phyloP scores from a whole-genome alignment of 331 rosid species.

The Erythrophleum ivorense region DNA sequence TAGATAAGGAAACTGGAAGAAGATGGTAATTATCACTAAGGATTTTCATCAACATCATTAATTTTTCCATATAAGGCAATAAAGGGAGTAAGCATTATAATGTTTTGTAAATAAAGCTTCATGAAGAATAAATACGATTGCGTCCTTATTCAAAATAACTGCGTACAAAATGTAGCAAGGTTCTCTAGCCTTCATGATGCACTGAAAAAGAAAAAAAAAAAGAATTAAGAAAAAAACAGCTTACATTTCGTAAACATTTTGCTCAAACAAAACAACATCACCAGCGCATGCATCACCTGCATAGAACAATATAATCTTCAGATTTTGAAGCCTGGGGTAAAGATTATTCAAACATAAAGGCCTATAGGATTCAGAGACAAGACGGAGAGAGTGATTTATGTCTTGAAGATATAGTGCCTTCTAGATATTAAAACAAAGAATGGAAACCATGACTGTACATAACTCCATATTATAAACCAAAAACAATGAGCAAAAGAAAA shows the following conservation, averaged over 20 bases:
- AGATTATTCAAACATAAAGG: background rate
- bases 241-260: constrained; percentile 86
- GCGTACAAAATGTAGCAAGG: constrained; percentile 14
- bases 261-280: constrained; percentile 95
- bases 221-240: constrained; percentile 35
- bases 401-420: background rate
- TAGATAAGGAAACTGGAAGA: constrained; percentile 25
- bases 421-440: constrained; percentile 6
- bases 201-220: background rate
- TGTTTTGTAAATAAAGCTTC: constrained; percentile 1
- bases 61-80: background rate
- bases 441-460: background rate
- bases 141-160: background rate
- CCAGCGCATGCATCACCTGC: constrained; percentile 97
- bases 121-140: background rate
- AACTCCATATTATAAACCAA: background rate
- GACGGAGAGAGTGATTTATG: background rate
- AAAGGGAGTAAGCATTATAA: background rate
- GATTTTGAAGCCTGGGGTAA: constrained; percentile 22
- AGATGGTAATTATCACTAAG: constrained; percentile 4
- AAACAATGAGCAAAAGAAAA: background rate
- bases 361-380: constrained; percentile 15
- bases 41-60: constrained; percentile 8
- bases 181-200: constrained; percentile 19
- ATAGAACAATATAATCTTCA: constrained; percentile 23